Base-by-base conservation (phyloP, 179 eudicot genomes). In the Carnegiea gigantea region DNA sequence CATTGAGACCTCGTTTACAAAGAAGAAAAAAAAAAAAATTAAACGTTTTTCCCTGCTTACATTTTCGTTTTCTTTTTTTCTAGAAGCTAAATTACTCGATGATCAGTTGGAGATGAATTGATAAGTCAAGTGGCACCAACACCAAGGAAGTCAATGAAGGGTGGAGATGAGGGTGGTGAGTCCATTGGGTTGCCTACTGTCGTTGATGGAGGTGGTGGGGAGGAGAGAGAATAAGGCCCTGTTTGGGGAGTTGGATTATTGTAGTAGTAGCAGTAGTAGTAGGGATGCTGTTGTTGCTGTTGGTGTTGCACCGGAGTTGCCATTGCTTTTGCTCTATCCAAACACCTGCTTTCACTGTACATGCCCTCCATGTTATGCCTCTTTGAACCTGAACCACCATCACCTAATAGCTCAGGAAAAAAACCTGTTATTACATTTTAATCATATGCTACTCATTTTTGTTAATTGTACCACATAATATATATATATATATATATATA, bases 101-200 rank as follows among this genome's bases (percentile, higher is more conserved):
- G 1, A 60, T 5, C 15, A 51, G 57, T 40, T 40, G 18, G 57
- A 11, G 57, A 51, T 60, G 65, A 21, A 21, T 60, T 21, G 28
- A 62, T 15, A 6, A 62, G 11, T 89, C 80, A 90, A 33, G 81
- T 70, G 77, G 93, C 91, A 82, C 98, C 98, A 73, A 94, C 97
- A 73, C 98, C 98, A 68, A 94, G 98, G 75, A 92, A 94, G 82
- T 94, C 98, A 82, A 94, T 92, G 88, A 94, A 92, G 46, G 86
- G 82, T 60, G 91, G 90, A 62, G 73, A 70, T 1, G 85, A 71
- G 75, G 73, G 46, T 17, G 73, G 73, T 67, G 72, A 67, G 18
- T 70, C 73, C 73, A 70, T 18, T 36, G 11, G 73, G 73, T 70
- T 36, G 46, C 72, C 68, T 26, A 12, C 71, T 48, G 53, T 82